phyloP scores from a whole-genome alignment of 2,329 filamentous ascomycete species.

The Ophiocordyceps camponoti-leonardi region DNA sequence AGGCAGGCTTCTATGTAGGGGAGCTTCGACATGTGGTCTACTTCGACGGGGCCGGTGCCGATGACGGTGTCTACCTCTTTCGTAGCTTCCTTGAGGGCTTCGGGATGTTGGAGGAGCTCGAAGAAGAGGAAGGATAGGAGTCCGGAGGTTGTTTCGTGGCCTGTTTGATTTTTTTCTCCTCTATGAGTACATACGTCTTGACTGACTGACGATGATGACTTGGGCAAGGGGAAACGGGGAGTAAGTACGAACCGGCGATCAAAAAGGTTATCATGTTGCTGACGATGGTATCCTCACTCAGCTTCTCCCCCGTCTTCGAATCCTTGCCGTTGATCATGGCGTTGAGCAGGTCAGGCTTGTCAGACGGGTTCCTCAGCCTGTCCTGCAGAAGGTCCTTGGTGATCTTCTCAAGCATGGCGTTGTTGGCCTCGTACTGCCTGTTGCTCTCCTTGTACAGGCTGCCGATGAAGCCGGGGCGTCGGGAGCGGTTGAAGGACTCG shows the following conservation, averaged over 20 bases:
- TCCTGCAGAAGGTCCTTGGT: conserved; percentile 42
- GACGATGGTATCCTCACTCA: conserved; percentile 45
- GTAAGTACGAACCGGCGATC: conserved; percentile 27
- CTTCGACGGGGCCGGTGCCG: conserved; percentile 36
- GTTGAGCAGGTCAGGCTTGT: conserved; percentile 49
- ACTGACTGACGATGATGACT: too few species aligned
- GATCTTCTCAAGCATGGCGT: conserved; percentile 34
- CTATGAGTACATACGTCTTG: too few species aligned
- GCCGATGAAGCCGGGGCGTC: conserved; percentile 17
- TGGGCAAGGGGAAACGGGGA: too few species aligned
- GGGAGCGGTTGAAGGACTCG: conserved; percentile 20
- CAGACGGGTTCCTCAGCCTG: conserved; percentile 34
- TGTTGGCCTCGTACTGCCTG: conserved; percentile 35
- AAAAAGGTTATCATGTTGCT: conserved; percentile 60
- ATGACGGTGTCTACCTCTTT: conserved; percentile 51
- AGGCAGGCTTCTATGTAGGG: conserved; percentile 33
- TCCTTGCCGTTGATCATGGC: conserved; percentile 55
- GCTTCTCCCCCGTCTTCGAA: conserved; percentile 45
- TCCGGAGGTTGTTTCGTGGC: conserved; percentile 56
- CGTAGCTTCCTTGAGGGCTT: conserved; percentile 41
- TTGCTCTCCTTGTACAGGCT: conserved; percentile 30
- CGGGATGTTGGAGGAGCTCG: conserved; percentile 45
- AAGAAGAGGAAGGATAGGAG: conserved; percentile 49
- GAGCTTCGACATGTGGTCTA: conserved; percentile 46
- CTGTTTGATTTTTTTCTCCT: too few species aligned